phyloP scores from a whole-genome alignment of 306 rosid species.

The Trifolium fragiferum region DNA sequence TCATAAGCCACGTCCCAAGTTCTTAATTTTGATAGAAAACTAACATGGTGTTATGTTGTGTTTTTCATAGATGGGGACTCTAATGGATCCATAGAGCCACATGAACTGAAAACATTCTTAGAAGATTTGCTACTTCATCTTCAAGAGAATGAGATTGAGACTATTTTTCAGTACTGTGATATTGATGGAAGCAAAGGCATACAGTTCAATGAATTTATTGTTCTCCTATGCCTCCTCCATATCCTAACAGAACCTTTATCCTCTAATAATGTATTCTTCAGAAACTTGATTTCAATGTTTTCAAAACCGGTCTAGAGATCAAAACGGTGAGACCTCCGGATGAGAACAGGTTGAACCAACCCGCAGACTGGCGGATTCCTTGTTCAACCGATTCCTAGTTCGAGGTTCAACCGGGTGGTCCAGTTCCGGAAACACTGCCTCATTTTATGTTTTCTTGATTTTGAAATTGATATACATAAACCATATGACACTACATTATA shows the following conservation, averaged over 20 bases:
- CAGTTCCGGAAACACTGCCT: neutral
- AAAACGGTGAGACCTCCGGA: neutral
- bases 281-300: constrained; percentile 22
- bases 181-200: constrained; percentile 83
- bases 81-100: constrained; percentile 70
- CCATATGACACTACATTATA: neutral
- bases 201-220: constrained; percentile 86
- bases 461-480: constrained; percentile 28
- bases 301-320: neutral
- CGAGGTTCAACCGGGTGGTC: neutral
- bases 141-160: constrained; percentile 65
- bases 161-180: constrained; percentile 82
- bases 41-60: constrained; percentile 18
- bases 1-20: neutral
- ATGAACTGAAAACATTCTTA: constrained; percentile 71
- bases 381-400: neutral
- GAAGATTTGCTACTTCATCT: constrained; percentile 65
- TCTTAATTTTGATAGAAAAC: constrained; percentile 4
- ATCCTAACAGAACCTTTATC: constrained; percentile 64
- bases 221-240: constrained; percentile 86
- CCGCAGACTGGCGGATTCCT: neutral
- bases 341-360: neutral
- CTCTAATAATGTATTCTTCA: constrained; percentile 51
- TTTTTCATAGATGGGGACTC: constrained; percentile 77
- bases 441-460: constrained; percentile 24